Percentiles rank a stretch among this genome's conserved stretches.
Conservation (phyloP, 805 yeast genomes). For the Nakazawaea ambrosiae region DNA sequence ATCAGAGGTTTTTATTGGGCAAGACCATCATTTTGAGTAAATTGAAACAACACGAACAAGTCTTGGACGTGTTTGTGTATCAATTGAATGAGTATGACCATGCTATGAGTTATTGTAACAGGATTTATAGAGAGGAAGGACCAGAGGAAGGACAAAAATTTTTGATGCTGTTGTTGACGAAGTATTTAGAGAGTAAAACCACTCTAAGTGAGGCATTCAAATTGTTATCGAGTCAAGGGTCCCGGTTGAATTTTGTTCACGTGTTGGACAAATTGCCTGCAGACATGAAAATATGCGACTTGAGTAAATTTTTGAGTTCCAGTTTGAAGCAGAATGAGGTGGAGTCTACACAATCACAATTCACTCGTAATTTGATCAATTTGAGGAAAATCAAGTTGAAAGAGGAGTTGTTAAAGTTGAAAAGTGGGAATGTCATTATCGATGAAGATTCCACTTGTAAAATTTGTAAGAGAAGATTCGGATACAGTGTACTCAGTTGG, state of each 20-base stretch:
- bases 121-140: slow-evolving; percentile 31
- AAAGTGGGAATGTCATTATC: slow-evolving; percentile 28
- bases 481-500: slow-evolving; percentile 45
- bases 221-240: slow-evolving; percentile 36
- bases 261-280: slow-evolving; percentile 49
- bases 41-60: slow-evolving; percentile 53
- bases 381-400: slow-evolving; percentile 43
- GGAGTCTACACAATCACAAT: slow-evolving; percentile 28
- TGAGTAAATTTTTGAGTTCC: slow-evolving; percentile 38
- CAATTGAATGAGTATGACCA: slow-evolving; percentile 46
- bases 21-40: slow-evolving; percentile 52
- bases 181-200: slow-evolving; percentile 9
- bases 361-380: slow-evolving; percentile 44
- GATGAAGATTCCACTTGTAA: slow-evolving; percentile 44
- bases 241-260: slow-evolving; percentile 23
- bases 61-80: slow-evolving; percentile 53
- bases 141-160: slow-evolving; percentile 31
- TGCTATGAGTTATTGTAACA: slow-evolving; percentile 58
- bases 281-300: slow-evolving; percentile 32
- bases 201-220: slow-evolving; percentile 24
- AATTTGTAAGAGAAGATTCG: slow-evolving; percentile 51
- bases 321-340: slow-evolving; percentile 36
- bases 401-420: slow-evolving; percentile 32
- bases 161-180: slow-evolving; percentile 43
- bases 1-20: slow-evolving; percentile 27